Conservation (phyloP, 139 green algal genomes). For the Asterochloris sp. region DNA sequence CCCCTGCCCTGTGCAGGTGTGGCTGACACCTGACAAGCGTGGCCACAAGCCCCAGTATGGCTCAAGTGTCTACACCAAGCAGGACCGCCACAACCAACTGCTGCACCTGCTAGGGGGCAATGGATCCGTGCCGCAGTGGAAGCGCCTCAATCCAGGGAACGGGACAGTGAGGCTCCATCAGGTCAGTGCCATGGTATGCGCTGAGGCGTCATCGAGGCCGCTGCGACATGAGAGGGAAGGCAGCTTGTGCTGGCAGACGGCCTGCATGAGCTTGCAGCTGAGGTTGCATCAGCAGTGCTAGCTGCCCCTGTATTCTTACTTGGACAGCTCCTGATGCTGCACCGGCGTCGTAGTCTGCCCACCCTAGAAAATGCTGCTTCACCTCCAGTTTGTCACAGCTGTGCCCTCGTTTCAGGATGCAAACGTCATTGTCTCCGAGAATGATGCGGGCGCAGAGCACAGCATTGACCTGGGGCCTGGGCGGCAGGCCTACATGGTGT, state of each 20-base stretch:
- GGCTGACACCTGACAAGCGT: constrained; percentile 63
- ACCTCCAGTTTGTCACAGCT: neutral
- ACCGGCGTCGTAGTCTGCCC: neutral
- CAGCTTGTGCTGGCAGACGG: too few species aligned
- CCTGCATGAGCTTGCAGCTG: neutral
- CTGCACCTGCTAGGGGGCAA: constrained; percentile 69
- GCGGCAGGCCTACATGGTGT: constrained; percentile 51
- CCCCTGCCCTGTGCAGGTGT: constrained; percentile 29
- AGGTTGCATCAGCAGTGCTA: neutral
- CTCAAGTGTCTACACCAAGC: constrained; percentile 21
- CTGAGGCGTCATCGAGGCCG: neutral
- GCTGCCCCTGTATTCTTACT: neutral
- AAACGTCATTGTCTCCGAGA: constrained; percentile 71
- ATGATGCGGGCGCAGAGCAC: constrained; percentile 38
- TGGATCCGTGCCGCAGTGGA: constrained; percentile 27
- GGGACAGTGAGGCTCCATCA: constrained; percentile 45
- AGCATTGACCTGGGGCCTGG: constrained; percentile 15
- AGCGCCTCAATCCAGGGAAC: neutral
- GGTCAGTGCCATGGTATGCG: constrained; percentile 11
- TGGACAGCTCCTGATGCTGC: neutral
- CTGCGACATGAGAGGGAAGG: neutral
- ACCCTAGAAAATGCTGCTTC: neutral
- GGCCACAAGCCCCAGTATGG: constrained; percentile 65
- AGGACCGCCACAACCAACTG: constrained; percentile 65
- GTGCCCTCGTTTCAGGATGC: constrained; percentile 43